Evolutionary conservation across 1,284 basidiomycete species (phyloP).

Genomic region (Tremellales sp.): DNA sequence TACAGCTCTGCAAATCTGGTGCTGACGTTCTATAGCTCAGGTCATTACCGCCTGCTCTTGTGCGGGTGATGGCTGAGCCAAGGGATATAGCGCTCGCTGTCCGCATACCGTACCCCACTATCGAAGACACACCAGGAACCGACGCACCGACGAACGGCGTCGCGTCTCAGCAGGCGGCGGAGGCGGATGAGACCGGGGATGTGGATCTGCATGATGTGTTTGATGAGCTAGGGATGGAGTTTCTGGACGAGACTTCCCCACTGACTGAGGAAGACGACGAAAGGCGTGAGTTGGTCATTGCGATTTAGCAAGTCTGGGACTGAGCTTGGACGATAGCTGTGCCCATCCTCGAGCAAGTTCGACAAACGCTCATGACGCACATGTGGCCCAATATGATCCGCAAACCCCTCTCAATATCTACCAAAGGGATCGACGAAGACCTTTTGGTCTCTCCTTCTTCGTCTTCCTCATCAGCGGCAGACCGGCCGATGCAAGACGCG

Average conservation of each 20-base stretch:
- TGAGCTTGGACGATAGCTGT: not conserved
- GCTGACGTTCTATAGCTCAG: constrained; percentile 14
- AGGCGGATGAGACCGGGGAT: no score
- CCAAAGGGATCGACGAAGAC: not conserved
- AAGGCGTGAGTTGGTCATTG: constrained; percentile 28
- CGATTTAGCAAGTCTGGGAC: not conserved
- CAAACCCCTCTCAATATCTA: not conserved
- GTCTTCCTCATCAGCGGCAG: not conserved
- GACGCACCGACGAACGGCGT: not conserved
- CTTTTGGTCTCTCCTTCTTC: not conserved
- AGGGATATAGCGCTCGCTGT: constrained; percentile 40
- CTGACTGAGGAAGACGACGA: constrained; percentile 40
- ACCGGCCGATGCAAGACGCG: not conserved
- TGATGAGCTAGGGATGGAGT: constrained; percentile 39
- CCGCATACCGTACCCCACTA: constrained; percentile 4
- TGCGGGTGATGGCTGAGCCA: constrained; percentile 24
- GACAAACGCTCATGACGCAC: constrained; percentile 44
- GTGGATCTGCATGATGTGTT: constrained; percentile 27
- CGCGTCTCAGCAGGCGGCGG: no score
- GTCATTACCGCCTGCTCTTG: constrained; percentile 24
- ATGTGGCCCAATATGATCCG: constrained; percentile 43
- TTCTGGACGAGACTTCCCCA: constrained; percentile 30
- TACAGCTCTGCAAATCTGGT: not conserved
- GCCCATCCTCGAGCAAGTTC: constrained; percentile 34
- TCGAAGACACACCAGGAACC: not conserved